phyloP scores from a whole-genome alignment of 176 grass and related monocot genomes.

The Echinochloa phyllopogon region DNA sequence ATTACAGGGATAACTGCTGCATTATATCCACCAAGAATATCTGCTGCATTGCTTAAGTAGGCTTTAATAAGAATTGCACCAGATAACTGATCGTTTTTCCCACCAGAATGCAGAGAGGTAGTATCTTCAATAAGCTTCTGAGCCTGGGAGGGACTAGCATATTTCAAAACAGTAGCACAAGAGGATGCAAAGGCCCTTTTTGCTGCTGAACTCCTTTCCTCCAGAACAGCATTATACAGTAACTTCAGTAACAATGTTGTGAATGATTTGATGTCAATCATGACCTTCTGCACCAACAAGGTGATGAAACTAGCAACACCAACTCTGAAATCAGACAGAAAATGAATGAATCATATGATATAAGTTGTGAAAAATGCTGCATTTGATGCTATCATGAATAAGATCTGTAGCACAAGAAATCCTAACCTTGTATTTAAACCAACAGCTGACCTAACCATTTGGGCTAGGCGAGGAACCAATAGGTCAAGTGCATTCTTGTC shows the following conservation, averaged over 20 bases:
- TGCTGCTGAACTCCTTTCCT: conserved; percentile 75
- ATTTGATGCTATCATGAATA: conserved; percentile 18
- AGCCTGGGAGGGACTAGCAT: conserved; percentile 72
- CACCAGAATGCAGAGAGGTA: conserved; percentile 75
- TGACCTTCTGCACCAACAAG: conserved; percentile 86
- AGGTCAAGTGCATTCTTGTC: conserved; percentile 78
- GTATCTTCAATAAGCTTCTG: conserved; percentile 95
- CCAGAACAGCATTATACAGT: conserved; percentile 75
- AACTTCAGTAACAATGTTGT: conserved; percentile 66
- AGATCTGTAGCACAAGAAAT: conserved; percentile 39
- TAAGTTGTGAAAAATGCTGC: conserved; percentile 28
- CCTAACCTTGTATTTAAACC: conserved; percentile 93
- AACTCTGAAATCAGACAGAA: conserved; percentile 63
- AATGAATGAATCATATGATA: conserved; percentile 29
- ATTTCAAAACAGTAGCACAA: conserved; percentile 82
- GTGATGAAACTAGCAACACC: conserved; percentile 96
- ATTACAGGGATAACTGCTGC: conserved; percentile 74
- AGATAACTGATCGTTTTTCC: conserved; percentile 86
- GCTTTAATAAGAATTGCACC: conserved; percentile 92
- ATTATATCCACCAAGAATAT: conserved; percentile 85
- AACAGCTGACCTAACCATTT: conserved; percentile 91
- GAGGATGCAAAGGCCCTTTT: conserved; percentile 91
- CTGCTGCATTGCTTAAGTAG: conserved; percentile 77
- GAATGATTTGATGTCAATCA: conserved; percentile 75
- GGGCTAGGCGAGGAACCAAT: conserved; percentile 87